These are phyloP conservation scores for Veloboletus limbatus DNA, from an alignment of 1,284 basidiomycete genomes.

Conservation along the genomic window DNA sequence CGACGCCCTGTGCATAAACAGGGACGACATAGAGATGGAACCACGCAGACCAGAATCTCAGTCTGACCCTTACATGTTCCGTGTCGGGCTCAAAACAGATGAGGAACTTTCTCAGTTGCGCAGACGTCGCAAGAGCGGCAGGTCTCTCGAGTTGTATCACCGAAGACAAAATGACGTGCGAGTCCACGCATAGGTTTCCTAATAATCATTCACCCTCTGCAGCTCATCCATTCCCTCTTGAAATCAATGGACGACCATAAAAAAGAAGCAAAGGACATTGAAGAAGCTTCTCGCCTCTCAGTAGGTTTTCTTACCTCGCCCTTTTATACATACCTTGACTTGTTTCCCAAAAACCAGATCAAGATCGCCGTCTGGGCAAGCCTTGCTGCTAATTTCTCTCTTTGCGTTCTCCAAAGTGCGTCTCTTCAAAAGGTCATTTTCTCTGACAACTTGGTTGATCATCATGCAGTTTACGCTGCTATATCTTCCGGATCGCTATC, in stretches of 20 bases:
- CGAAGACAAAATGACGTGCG: slow-evolving; percentile 76
- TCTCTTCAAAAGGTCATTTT: background rate
- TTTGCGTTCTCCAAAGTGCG: slow-evolving; percentile 69
- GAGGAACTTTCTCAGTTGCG: slow-evolving; percentile 61
- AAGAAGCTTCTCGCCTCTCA: slow-evolving; percentile 60
- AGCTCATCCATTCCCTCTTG: slow-evolving; percentile 81
- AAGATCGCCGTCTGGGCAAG: slow-evolving; percentile 88
- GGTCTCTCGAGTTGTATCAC: slow-evolving; percentile 70
- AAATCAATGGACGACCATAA: slow-evolving; percentile 89
- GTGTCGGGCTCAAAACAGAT: slow-evolving; percentile 54
- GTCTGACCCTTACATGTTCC: slow-evolving; percentile 61
- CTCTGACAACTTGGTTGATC: background rate
- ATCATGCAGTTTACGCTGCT: slow-evolving; percentile 75
- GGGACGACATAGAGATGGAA: slow-evolving; percentile 46
- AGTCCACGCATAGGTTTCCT: slow-evolving; percentile 20
- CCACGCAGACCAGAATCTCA: slow-evolving; percentile 27
- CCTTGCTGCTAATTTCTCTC: slow-evolving; percentile 70
- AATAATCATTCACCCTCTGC: slow-evolving; percentile 2
- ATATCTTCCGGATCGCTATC: slow-evolving; percentile 83
- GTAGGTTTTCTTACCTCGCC: slow-evolving; percentile 40
- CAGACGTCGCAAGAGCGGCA: slow-evolving; percentile 53
- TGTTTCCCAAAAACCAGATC: slow-evolving; percentile 49
- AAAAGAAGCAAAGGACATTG: slow-evolving; percentile 64
- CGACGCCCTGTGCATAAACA: slow-evolving; percentile 33
- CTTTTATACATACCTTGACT: slow-evolving; percentile 13